Base-by-base conservation (phyloP, 2,329 filamentous ascomycete genomes). In the Rutstroemia sp. region DNA sequence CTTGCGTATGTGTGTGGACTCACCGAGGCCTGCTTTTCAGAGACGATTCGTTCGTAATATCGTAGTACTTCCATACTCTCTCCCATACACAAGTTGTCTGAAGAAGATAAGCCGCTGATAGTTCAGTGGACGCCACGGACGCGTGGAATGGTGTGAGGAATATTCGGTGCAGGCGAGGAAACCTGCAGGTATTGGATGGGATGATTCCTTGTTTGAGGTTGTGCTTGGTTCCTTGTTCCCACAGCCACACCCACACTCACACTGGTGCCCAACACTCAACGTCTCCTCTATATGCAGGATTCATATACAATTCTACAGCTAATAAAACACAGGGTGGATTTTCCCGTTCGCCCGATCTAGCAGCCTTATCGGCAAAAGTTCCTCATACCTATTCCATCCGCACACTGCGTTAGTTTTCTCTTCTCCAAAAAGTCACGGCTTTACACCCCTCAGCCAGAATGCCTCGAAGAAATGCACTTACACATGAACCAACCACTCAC, bases 401-500 rank as follows among this genome's bases (percentile, higher is more conserved):
- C 8, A 30, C 27, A 30, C 27, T 30, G 27, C 27, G 27, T 30
- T 30, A 30, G 27, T 30, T 30, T 30, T 8, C 27, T 30, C 8
- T 30, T 30, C 27, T 7, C 27, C 27, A 8, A 30, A 8, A 30
- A 30, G 27, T 30, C 10, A 30, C 27, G 27, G 10, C 2, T 12
- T 5, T 16, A 5, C 2, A 41, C 14, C 18, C 18, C 23, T 41
- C 16, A 41, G 14, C 18, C 39, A 39, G 8, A 27, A 34, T 27
- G 21, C n/a, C 14, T 4, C 3, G 14, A 30, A 21, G n/a, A 16
- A 16, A 38, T 12, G 48, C 5, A 61, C 62, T 56, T 60, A 86
- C 25, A 82, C 73, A 68, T 83, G 77, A 54, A 66, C 70, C 4
- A 75, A 69, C 82, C 83, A 85, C 38, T 77, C 73, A 59, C 74